These are phyloP conservation scores for Cylindrodendrum hubeiense DNA, from an alignment of 2,329 filamentous ascomycete species.

Conservation along the genomic window DNA sequence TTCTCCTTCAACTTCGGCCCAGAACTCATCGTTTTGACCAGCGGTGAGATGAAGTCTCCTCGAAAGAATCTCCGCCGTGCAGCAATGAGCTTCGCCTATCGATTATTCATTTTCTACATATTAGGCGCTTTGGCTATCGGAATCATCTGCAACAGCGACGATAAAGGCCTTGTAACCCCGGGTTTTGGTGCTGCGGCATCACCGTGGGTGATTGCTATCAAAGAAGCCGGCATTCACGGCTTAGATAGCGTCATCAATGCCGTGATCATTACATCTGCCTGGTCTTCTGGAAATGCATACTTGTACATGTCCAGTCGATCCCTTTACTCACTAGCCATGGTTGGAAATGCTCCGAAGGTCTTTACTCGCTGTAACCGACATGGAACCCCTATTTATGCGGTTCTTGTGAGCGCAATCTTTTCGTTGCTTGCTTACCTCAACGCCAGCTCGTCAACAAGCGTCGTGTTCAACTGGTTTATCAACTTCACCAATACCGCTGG, in stretches of 20 bases:
- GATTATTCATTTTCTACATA: conserved; percentile 77
- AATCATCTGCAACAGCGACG: conserved; percentile 49
- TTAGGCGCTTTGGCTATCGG: conserved; percentile 75
- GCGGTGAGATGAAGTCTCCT: conserved; percentile 75
- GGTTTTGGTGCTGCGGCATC: conserved; percentile 44
- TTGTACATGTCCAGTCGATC: conserved; percentile 57
- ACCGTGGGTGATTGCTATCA: conserved; percentile 67
- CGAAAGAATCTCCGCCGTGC: conserved; percentile 74
- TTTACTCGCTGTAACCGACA: conserved; percentile 33
- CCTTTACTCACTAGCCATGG: conserved; percentile 57
- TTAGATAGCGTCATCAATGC: conserved; percentile 63
- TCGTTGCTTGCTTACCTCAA: conserved; percentile 71
- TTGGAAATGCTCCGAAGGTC: conserved; percentile 54
- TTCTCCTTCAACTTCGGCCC: conserved; percentile 70
- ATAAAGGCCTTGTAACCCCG: neutral
- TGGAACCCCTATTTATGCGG: conserved; percentile 34
- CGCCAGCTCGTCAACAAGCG: conserved; percentile 65
- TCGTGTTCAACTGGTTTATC: conserved; percentile 71
- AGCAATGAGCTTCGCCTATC: conserved; percentile 79
- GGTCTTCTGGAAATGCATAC: conserved; percentile 67
- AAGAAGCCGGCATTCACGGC: conserved; percentile 54
- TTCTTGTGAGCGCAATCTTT: conserved; percentile 49
- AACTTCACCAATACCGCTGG: conserved; percentile 64
- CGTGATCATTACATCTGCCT: conserved; percentile 65
- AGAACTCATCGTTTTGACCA: conserved; percentile 71